Evolutionary conservation across 768 basidiomycete species (phyloP).

Genomic region (Suillus lakei): DNA sequence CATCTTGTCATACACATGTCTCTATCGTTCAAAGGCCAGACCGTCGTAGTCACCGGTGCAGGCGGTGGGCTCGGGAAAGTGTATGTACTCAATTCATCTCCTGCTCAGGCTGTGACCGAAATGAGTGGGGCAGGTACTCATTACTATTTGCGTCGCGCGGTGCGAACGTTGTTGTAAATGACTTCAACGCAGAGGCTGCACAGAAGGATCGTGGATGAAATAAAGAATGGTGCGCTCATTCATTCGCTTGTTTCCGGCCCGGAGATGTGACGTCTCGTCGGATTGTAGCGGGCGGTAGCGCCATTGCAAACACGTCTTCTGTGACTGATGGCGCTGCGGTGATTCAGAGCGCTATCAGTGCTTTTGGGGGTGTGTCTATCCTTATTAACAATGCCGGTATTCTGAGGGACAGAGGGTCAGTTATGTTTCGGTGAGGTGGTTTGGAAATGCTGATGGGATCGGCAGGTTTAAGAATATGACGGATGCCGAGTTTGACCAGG

Average conservation of each 20-base stretch:
- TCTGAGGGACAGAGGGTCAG: conserved; percentile 77
- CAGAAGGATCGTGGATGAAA: conserved; percentile 93
- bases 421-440: conserved; percentile 5
- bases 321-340: conserved; percentile 88
- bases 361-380: conserved; percentile 84
- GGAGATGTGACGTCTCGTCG: conserved; percentile 8
- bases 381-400: conserved; percentile 98
- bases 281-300: conserved; percentile 81
- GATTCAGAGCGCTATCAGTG: conserved; percentile 82
- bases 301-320: conserved; percentile 84
- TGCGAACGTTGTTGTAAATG: conserved; percentile 94
- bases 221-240: conserved; percentile 66
- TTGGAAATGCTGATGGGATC: conserved; percentile 6
- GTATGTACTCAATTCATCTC: conserved; percentile 50
- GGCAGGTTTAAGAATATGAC: conserved; percentile 95
- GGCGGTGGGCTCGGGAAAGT: conserved; percentile 93
- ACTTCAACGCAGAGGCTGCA: conserved; percentile 86
- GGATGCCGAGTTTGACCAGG: conserved; percentile 91
- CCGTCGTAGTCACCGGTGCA: conserved; percentile 94
- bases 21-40: conserved; percentile 84
- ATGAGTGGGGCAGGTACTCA: conserved; percentile 66
- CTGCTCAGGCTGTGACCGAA: not conserved
- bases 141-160: conserved; percentile 91
- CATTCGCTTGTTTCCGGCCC: conserved; percentile 1
- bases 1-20: conserved; percentile 42